phyloP scores from a whole-genome alignment of 495 filamentous ascomycete genomes.

The Hypoxylon perforatum region DNA sequence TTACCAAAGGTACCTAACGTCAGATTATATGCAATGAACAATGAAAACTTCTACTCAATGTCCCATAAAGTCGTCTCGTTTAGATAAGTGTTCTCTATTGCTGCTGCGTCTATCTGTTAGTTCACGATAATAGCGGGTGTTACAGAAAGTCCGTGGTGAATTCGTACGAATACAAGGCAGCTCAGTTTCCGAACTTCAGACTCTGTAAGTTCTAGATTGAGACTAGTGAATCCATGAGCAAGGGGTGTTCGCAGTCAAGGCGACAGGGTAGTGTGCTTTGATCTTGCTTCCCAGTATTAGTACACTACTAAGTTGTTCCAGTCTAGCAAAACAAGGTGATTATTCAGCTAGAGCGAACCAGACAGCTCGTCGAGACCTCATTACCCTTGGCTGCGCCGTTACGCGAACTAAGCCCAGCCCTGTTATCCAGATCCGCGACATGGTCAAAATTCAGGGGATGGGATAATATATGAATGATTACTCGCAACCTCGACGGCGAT shows the following conservation, averaged over 20 bases:
- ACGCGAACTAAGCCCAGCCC: neutral
- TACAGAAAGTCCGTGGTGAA: neutral
- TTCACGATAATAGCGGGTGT: neutral
- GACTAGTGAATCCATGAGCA: conserved; percentile 30
- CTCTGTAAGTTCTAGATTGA: conserved; percentile 13
- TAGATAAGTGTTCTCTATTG: neutral
- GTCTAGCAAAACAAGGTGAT: conserved; percentile 4
- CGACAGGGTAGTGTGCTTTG: conserved; percentile 4
- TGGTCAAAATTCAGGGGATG: conserved; percentile 1
- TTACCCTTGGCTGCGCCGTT: conserved; percentile 15
- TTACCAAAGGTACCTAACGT: neutral
- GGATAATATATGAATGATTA: conserved; percentile 29
- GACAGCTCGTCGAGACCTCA: conserved; percentile 5
- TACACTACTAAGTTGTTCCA: conserved; percentile 13
- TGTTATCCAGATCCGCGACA: conserved; percentile 16
- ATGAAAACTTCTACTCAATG: neutral
- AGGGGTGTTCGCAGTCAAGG: conserved; percentile 14
- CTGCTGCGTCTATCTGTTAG: neutral
- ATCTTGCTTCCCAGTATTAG: neutral
- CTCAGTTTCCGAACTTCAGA: conserved; percentile 6
- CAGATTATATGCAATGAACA: neutral
- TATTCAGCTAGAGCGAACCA: neutral
- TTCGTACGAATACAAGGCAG: conserved; percentile 4
- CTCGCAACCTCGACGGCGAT: conserved; percentile 27
- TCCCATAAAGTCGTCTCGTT: conserved; percentile 2